A percentile compares a stretch with the other conserved stretches of the same genome.
Conservation (phyloP, 495 filamentous ascomycete genomes). For the Schizothecium vesticola region DNA sequence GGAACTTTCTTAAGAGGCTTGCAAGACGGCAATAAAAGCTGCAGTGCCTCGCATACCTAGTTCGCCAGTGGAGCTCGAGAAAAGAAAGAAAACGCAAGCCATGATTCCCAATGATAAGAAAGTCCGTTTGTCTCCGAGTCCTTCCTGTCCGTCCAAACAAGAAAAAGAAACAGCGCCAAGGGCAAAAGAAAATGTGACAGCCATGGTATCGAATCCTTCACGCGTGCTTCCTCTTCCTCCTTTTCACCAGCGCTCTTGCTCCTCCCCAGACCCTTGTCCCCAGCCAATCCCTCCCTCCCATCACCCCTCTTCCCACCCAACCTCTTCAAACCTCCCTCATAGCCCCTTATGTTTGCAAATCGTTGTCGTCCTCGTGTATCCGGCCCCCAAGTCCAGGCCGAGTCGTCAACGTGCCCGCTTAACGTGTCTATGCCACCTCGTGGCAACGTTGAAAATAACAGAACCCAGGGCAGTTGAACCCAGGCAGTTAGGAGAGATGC, state of each 20-base stretch:
- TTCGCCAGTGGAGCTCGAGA: neutral
- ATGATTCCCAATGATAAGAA: neutral
- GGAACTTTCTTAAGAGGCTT: no score
- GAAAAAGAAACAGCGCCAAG: neutral
- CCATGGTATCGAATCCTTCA: neutral
- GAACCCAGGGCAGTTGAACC: neutral
- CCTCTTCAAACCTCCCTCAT: neutral
- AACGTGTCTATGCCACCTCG: neutral
- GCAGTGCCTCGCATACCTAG: neutral
- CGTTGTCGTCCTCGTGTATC: neutral
- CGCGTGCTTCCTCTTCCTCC: neutral
- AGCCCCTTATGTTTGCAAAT: neutral
- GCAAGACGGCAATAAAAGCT: neutral
- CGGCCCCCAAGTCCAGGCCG: neutral
- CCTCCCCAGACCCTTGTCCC: neutral
- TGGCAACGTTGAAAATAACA: neutral
- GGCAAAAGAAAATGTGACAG: neutral
- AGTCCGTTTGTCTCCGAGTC: neutral
- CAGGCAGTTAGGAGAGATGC: neutral
- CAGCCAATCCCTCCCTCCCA: neutral
- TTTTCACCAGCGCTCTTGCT: neutral
- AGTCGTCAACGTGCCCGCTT: neutral
- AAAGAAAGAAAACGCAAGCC: neutral
- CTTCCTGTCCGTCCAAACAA: neutral
- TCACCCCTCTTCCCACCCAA: neutral